Conservation (phyloP, 768 basidiomycete genomes). For the Kwoniella sp. region DNA sequence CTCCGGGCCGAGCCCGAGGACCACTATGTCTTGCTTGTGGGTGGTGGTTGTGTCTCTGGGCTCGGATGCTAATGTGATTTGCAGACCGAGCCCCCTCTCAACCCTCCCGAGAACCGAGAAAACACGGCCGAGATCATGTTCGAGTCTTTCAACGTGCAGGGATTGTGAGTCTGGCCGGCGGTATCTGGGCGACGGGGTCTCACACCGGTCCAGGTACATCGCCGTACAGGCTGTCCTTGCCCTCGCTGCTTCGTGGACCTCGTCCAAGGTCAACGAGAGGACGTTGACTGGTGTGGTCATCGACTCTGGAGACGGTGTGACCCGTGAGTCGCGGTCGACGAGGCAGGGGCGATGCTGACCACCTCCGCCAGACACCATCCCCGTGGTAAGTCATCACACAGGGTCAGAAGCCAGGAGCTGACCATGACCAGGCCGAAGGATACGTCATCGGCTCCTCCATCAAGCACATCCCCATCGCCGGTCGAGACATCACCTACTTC, state of each 20-base stretch:
- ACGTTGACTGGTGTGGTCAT: conserved; percentile 96
- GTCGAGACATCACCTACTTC: conserved; percentile 93
- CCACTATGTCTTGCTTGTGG: conserved; percentile 92
- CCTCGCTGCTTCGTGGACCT: conserved; percentile 95
- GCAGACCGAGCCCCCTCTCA: conserved; percentile 99
- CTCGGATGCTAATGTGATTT: not conserved
- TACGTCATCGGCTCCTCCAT: conserved; percentile 99
- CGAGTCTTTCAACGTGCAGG: conserved; percentile 98
- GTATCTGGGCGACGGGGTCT: not conserved
- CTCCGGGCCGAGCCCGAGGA: conserved; percentile 97
- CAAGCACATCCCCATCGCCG: conserved; percentile 98
- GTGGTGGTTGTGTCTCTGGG: conserved; percentile 39
- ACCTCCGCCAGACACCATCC: conserved; percentile 64
- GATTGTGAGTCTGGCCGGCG: conserved; percentile 54
- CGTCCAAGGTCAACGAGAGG: conserved; percentile 79
- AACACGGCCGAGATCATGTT: conserved; percentile 99
- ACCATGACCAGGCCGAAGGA: conserved; percentile 65
- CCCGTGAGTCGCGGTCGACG: conserved; percentile 59
- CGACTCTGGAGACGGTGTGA: conserved; percentile 98
- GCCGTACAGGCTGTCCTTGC: conserved; percentile 98
- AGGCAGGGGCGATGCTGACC: not conserved
- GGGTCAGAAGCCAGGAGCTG: conserved; percentile 7
- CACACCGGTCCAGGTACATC: conserved; percentile 60
- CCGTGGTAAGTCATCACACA: conserved; percentile 46
- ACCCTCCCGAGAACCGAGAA: conserved; percentile 96